Percentiles rank a stretch among this genome's conserved stretches.
These are phyloP conservation scores for Mycena albidolilacea DNA, from an alignment of 768 basidiomycete genomes.

Conservation along the genomic window DNA sequence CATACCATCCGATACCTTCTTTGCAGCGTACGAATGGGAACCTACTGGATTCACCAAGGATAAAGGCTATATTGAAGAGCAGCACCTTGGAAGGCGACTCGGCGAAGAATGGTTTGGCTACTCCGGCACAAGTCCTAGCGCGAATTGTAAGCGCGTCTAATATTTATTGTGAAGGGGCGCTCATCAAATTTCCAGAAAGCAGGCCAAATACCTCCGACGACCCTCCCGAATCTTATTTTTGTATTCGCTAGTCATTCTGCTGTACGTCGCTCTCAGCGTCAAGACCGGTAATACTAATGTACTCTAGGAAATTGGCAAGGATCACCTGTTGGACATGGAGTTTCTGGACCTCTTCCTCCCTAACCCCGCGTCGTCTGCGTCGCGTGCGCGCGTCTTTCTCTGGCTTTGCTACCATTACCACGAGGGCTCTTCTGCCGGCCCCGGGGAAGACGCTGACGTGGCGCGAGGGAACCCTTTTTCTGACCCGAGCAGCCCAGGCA, in stretches of 20 bases:
- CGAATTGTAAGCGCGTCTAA: conserved; percentile 60
- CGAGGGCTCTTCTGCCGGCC: conserved; percentile 58
- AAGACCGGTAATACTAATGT: not conserved
- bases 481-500: conserved; percentile 56
- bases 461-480: conserved; percentile 71
- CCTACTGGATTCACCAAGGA: conserved; percentile 83
- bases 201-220: conserved; percentile 75
- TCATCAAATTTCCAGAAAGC: conserved; percentile 52
- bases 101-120: conserved; percentile 61
- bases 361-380: conserved; percentile 59
- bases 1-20: conserved; percentile 84
- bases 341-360: conserved; percentile 70
- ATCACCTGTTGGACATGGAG: conserved; percentile 54
- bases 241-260: conserved; percentile 73
- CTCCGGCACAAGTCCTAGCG: conserved; percentile 70
- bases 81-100: conserved; percentile 62
- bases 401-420: conserved; percentile 75
- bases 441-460: conserved; percentile 53
- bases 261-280: conserved; percentile 47
- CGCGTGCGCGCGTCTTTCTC: conserved; percentile 66
- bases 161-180: conserved; percentile 11
- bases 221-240: conserved; percentile 79
- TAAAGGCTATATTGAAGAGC: conserved; percentile 82
- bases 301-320: conserved; percentile 49
- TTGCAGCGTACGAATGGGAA: conserved; percentile 79